Conservation (phyloP, 768 basidiomycete species). For the Tremella mesenterica region DNA sequence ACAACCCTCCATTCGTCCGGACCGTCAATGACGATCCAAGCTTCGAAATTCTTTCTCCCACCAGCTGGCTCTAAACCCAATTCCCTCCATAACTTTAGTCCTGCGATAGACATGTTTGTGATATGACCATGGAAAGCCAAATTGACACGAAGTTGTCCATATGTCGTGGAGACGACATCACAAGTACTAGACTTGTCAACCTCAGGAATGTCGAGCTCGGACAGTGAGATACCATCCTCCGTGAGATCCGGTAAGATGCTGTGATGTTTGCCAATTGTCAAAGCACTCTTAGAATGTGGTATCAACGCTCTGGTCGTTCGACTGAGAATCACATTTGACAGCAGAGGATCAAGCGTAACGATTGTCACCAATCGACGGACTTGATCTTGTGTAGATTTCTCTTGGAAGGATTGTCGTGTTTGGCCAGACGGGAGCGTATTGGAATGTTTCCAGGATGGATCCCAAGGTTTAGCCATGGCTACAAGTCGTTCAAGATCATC, state of each 20-base stretch:
- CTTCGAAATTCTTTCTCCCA: slow-evolving; percentile 23
- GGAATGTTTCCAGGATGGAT: not conserved
- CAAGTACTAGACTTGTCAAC: not conserved
- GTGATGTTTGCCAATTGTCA: not conserved
- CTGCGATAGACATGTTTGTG: slow-evolving; percentile 17
- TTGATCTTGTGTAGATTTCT: no score
- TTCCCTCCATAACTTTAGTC: slow-evolving; percentile 27
- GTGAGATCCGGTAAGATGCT: not conserved
- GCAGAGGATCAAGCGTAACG: no score
- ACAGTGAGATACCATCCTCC: not conserved
- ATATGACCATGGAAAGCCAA: slow-evolving; percentile 23
- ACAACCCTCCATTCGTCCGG: not conserved
- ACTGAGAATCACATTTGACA: no score
- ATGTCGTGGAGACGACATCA: not conserved
- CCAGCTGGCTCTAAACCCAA: slow-evolving; percentile 31
- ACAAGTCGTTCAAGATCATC: not conserved
- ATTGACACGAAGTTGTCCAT: slow-evolving; percentile 9
- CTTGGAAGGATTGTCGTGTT: no score
- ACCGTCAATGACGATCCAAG: slow-evolving; percentile 3
- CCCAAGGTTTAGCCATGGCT: not conserved
- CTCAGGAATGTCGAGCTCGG: not conserved
- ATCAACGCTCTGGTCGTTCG: no score
- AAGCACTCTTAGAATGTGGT: no score
- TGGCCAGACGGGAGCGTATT: not conserved
- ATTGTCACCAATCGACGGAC: no score